Evolutionary conservation across 306 rosid genomes (phyloP).

Genomic region (Arachis hypogaea): DNA sequence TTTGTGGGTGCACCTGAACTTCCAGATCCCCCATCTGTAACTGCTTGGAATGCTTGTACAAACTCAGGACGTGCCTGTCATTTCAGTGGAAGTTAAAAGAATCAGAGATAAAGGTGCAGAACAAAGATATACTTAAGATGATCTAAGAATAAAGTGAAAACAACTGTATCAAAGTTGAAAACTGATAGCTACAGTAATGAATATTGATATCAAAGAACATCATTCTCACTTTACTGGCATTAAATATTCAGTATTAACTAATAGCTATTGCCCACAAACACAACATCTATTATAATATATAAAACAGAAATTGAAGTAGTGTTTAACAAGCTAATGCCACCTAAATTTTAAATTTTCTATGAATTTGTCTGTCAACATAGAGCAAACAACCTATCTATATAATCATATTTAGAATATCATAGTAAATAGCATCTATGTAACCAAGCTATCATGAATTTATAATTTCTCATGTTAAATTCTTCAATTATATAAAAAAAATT

Average conservation of each 20-base stretch:
- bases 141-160: background rate
- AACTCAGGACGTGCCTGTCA: constrained; percentile 74
- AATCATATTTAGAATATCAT: too few relatives aligned
- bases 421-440: too few relatives aligned
- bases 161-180: background rate
- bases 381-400: too few relatives aligned
- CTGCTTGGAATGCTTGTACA: constrained; percentile 74
- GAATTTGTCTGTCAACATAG: too few relatives aligned
- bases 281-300: too few relatives aligned
- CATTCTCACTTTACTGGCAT: background rate
- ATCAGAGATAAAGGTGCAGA: background rate
- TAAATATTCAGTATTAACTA: background rate
- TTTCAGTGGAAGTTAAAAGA: background rate
- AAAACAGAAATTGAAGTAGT: too few relatives aligned
- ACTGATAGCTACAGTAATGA: background rate
- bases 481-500: too few relatives aligned
- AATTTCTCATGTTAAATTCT: too few relatives aligned
- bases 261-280: background rate
- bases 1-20: constrained; percentile 56
- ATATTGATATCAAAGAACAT: too few relatives aligned
- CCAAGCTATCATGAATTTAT: too few relatives aligned
- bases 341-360: too few relatives aligned
- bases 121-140: background rate
- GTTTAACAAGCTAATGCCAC: too few relatives aligned
- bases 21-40: constrained; percentile 70